Conservation (phyloP, 208 protist genomes). For the Acanthamoeba sp. region DNA sequence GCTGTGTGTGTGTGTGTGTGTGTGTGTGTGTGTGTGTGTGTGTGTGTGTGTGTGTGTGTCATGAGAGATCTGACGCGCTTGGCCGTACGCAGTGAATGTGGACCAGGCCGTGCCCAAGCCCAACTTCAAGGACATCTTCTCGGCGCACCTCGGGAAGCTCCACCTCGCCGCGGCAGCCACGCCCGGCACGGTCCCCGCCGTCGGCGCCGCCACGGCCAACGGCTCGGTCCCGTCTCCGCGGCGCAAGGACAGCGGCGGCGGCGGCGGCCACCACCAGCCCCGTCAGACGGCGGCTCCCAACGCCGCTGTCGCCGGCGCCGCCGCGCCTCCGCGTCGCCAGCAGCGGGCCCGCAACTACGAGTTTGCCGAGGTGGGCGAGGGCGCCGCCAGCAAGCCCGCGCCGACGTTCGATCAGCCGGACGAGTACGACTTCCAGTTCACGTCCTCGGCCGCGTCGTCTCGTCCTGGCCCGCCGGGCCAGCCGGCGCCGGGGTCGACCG, state of each 20-base stretch:
- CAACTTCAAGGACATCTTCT: constrained; percentile 58
- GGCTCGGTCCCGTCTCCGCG: background rate
- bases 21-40: too few relatives aligned
- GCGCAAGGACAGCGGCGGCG: background rate
- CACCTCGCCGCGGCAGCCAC: background rate
- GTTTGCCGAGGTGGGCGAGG: background rate
- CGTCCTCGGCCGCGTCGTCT: background rate
- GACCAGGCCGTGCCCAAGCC: constrained; percentile 17
- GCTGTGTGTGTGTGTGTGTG: too few relatives aligned
- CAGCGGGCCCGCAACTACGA: background rate
- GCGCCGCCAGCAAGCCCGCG: background rate
- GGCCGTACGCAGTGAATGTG: background rate
- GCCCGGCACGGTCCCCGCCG: background rate
- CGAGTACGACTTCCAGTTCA: constrained; percentile 34
- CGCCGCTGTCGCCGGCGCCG: background rate
- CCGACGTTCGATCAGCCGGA: background rate
- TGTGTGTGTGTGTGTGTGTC: too few relatives aligned
- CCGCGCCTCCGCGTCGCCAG: background rate
- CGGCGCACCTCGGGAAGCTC: constrained; percentile 46
- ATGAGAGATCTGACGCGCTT: too few relatives aligned
- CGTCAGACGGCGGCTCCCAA: background rate
- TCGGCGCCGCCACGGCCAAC: background rate
- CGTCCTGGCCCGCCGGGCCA: background rate
- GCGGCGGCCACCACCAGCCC: background rate
- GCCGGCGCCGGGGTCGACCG: background rate